Conservation (phyloP, 345 rosid genomes). For the Psidium friedrichsthalianum region DNA sequence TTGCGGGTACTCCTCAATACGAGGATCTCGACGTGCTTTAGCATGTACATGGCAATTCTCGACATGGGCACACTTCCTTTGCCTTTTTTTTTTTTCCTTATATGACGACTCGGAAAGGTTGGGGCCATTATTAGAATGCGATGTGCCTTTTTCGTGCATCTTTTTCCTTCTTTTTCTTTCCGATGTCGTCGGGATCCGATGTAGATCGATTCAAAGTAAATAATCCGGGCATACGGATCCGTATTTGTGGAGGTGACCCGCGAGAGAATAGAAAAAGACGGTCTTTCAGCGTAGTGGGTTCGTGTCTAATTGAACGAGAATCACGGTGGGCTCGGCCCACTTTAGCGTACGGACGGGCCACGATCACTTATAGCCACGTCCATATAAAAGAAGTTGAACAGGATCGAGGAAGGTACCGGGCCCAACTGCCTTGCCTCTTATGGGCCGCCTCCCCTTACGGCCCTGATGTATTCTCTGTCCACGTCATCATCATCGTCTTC, state of each 20-base stretch:
- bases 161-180: not conserved
- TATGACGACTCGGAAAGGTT: no score
- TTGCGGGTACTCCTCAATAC: not conserved
- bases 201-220: not conserved
- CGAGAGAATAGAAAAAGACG: not conserved
- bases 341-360: not conserved
- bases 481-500: not conserved
- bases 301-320: no score
- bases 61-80: not conserved
- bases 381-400: no score
- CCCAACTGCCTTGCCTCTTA: slow-evolving; percentile 30
- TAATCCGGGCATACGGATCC: not conserved
- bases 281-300: not conserved
- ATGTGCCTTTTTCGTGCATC: not conserved
- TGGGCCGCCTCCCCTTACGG: slow-evolving; percentile 84
- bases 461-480: slow-evolving; percentile 69
- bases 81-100: not conserved
- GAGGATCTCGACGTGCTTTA: not conserved
- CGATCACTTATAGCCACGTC: not conserved
- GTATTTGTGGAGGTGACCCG: not conserved
- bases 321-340: not conserved
- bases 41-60: no score
- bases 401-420: slow-evolving; percentile 46
- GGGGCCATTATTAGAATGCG: not conserved
- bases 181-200: not conserved